Percentiles rank a stretch among this genome's conserved stretches.
Conservation (phyloP, 202 grass and related monocot genomes). For the Dendrocalamus latiflorus region DNA sequence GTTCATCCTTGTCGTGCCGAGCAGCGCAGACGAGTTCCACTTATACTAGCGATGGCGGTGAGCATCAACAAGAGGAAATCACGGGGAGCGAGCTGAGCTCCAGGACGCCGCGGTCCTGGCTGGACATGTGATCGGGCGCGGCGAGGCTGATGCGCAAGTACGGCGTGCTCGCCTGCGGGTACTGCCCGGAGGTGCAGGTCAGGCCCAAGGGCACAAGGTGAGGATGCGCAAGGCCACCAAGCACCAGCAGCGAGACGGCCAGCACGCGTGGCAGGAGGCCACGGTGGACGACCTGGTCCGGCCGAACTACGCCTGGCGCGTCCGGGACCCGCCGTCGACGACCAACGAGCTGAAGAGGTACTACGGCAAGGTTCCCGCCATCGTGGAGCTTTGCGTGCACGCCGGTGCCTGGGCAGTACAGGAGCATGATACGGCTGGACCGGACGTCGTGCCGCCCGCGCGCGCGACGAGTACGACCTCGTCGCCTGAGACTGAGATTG, state of each 20-base stretch:
- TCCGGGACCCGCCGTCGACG: not conserved
- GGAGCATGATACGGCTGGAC: slow-evolving; percentile 66
- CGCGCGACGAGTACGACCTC: slow-evolving; percentile 53
- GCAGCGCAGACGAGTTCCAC: not conserved
- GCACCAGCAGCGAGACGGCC: slow-evolving; percentile 61
- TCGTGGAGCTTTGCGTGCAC: slow-evolving; percentile 60
- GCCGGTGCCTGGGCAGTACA: slow-evolving; percentile 26
- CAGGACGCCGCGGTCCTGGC: slow-evolving; percentile 44
- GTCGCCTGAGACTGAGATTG: slow-evolving; percentile 29
- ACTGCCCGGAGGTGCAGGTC: too few species aligned
- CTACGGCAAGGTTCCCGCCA: slow-evolving; percentile 65
- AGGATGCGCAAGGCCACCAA: slow-evolving; percentile 66
- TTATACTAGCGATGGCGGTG: not conserved
- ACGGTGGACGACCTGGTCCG: slow-evolving; percentile 56
- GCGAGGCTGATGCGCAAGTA: slow-evolving; percentile 60
- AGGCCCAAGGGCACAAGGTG: slow-evolving; percentile 72
- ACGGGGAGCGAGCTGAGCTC: slow-evolving; percentile 15
- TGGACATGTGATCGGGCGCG: slow-evolving; percentile 42
- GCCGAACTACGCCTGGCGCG: slow-evolving; percentile 63
- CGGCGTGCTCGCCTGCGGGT: too few species aligned
- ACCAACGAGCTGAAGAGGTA: slow-evolving; percentile 69
- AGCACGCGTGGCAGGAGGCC: slow-evolving; percentile 71
- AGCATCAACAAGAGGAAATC: not conserved
- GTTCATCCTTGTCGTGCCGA: too few species aligned
- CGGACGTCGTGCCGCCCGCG: slow-evolving; percentile 59